These are phyloP conservation scores for Lecanicillium sp. DNA, from an alignment of 2,329 filamentous ascomycete genomes.

Conservation along the genomic window DNA sequence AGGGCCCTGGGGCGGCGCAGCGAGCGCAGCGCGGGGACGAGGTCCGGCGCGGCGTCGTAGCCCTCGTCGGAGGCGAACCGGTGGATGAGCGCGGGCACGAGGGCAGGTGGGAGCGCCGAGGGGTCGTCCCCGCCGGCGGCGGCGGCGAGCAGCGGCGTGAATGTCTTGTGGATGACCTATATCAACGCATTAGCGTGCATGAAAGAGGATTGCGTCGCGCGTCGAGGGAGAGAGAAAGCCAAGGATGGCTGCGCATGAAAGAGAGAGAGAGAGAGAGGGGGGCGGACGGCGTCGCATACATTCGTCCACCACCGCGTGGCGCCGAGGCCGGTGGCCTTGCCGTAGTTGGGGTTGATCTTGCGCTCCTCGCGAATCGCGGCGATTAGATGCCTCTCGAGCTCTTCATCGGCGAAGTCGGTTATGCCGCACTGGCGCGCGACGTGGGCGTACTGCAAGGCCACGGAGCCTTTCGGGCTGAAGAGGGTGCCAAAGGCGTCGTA, in stretches of 20 bases:
- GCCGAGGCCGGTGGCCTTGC: constrained; percentile 43
- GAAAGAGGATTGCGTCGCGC: no score
- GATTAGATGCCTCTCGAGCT: constrained; percentile 29
- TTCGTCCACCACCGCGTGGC: constrained; percentile 54
- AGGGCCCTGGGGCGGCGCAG: constrained; percentile 25
- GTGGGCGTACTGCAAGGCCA: constrained; percentile 48
- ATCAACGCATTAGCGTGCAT: neutral
- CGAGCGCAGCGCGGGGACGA: constrained; percentile 37
- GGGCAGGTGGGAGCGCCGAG: constrained; percentile 34
- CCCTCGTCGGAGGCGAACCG: constrained; percentile 49
- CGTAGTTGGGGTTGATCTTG: constrained; percentile 51
- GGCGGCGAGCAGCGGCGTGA: constrained; percentile 35
- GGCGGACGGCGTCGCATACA: no score
- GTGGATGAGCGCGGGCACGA: constrained; percentile 43
- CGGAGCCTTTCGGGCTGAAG: constrained; percentile 44
- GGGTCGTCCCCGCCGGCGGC: no score
- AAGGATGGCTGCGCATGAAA: no score
- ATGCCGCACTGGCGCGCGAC: constrained; percentile 47
- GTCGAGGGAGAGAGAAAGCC: no score
- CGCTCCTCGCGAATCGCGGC: constrained; percentile 43
- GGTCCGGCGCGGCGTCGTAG: constrained; percentile 43
- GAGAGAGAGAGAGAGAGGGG: no score
- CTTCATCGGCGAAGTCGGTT: constrained; percentile 32
- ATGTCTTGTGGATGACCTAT: constrained; percentile 50
- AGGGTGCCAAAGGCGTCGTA: constrained; percentile 63